phyloP scores from a whole-genome alignment of 2,329 filamentous ascomycete species.

The Hymenoscyphus scutula region DNA sequence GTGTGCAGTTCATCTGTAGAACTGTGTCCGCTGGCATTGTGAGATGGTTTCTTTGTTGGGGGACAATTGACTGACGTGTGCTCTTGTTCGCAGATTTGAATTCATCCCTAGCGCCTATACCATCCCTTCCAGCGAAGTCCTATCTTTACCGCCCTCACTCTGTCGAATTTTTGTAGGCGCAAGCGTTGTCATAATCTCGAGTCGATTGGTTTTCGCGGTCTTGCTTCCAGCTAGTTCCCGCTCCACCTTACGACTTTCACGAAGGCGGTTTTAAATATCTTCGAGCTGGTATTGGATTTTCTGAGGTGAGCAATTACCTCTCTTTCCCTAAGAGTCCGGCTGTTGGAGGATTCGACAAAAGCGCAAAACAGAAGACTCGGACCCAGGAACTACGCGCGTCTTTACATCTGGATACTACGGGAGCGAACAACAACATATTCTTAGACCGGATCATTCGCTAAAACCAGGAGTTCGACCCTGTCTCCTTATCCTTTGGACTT shows the following conservation, averaged over 20 bases:
- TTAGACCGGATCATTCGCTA: not conserved
- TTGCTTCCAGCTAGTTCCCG: conserved; percentile 27
- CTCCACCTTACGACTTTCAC: conserved; percentile 27
- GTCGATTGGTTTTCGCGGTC: conserved; percentile 26
- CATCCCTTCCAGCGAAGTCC: conserved; percentile 31
- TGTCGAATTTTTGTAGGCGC: conserved; percentile 33
- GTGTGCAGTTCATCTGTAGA: conserved; percentile 12
- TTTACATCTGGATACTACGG: too few relatives aligned
- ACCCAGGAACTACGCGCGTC: not conserved
- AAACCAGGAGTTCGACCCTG: not conserved
- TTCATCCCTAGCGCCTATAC: conserved; percentile 32
- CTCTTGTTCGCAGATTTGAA: conserved; percentile 32
- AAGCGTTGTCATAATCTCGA: conserved; percentile 32
- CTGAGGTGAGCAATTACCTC: conserved; percentile 30
- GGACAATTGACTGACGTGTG: conserved; percentile 29
- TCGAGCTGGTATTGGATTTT: conserved; percentile 26
- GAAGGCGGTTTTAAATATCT: conserved; percentile 30
- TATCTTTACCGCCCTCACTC: conserved; percentile 30
- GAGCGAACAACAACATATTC: too few relatives aligned
- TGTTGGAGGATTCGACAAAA: conserved; percentile 26
- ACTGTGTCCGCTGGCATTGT: conserved; percentile 14
- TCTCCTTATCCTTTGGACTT: not conserved
- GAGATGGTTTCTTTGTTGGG: not conserved
- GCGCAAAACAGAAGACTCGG: not conserved
- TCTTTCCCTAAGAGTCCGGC: conserved; percentile 12